Percentiles rank a stretch among this genome's conserved stretches.
Conservation (phyloP, 257 asterid species). For the Leptodermis oblonga region DNA sequence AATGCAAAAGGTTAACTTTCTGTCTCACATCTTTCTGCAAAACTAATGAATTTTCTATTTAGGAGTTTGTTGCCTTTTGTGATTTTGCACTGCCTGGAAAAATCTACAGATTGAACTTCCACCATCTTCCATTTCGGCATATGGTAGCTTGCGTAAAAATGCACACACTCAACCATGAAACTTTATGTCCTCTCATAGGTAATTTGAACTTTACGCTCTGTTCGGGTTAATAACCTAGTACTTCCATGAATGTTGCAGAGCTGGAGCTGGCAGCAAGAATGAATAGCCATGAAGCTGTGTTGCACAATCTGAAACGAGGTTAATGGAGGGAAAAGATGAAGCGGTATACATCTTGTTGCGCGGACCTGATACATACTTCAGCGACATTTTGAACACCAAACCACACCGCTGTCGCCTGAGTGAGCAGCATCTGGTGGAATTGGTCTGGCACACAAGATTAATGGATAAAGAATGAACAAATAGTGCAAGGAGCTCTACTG, state of each 20-base stretch:
- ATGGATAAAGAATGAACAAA: not conserved
- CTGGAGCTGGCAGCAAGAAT: not conserved
- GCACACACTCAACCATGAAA: not conserved
- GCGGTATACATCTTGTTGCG: not conserved
- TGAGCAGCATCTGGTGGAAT: not conserved
- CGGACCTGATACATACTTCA: not conserved
- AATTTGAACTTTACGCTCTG: not conserved
- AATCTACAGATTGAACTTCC: not conserved
- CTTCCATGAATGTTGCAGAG: not conserved
- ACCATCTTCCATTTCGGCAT: too few relatives aligned
- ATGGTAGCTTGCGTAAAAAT: not conserved
- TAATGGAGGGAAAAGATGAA: not conserved
- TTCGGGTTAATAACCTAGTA: not conserved
- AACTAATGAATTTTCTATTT: not conserved
- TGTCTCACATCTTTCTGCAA: not conserved
- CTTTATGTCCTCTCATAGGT: not conserved
- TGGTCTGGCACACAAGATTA: not conserved
- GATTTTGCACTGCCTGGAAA: not conserved
- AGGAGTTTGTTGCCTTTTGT: not conserved
- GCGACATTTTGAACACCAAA: not conserved
- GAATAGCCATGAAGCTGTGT: not conserved
- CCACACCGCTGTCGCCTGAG: too few relatives aligned
- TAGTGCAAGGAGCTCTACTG: too few relatives aligned
- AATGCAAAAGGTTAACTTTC: conserved; percentile 26
- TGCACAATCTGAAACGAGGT: not conserved